Conservation (phyloP, 495 filamentous ascomycete genomes). For the Penicillium coprophilum region DNA sequence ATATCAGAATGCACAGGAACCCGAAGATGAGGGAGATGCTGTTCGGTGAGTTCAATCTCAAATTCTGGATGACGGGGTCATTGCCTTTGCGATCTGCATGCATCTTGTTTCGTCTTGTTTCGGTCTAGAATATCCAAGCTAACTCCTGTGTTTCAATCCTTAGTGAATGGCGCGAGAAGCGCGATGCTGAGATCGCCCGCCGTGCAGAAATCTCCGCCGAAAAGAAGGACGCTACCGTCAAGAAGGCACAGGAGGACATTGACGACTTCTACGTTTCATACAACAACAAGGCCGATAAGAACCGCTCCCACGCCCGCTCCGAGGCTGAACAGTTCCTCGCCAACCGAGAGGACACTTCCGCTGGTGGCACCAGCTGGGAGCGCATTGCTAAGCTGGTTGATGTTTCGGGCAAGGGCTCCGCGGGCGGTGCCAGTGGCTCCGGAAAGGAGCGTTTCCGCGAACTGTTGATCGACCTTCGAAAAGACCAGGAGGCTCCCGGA, state of each 20-base stretch:
- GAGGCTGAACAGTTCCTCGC: slow-evolving; percentile 95
- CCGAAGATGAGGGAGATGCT: slow-evolving; percentile 82
- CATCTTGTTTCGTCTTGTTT: neutral
- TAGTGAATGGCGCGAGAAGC: slow-evolving; percentile 86
- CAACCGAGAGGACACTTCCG: slow-evolving; percentile 83
- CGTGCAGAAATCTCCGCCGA: slow-evolving; percentile 73
- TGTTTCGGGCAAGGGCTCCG: slow-evolving; percentile 86
- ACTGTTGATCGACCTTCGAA: slow-evolving; percentile 80
- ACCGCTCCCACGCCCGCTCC: slow-evolving; percentile 73
- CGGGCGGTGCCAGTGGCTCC: slow-evolving; percentile 79
- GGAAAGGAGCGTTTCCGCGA: slow-evolving; percentile 96
- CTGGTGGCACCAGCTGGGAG: slow-evolving; percentile 97
- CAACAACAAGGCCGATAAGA: slow-evolving; percentile 94
- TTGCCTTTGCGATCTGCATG: neutral
- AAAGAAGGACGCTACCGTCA: slow-evolving; percentile 77
- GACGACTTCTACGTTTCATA: slow-evolving; percentile 99
- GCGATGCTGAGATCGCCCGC: slow-evolving; percentile 71
- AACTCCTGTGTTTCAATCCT: slow-evolving; percentile 2
- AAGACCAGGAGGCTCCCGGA: slow-evolving; percentile 92
- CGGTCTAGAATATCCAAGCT: neutral
- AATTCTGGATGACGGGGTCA: slow-evolving; percentile 9
- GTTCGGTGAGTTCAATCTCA: slow-evolving; percentile 55
- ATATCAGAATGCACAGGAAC: slow-evolving; percentile 47
- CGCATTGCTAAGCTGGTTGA: slow-evolving; percentile 96
- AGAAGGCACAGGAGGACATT: slow-evolving; percentile 82